Evolutionary conservation across 768 basidiomycete genomes (phyloP), one percentile per base, ranked within the genome.

Genomic region (Tremella yokohamensis): DNA sequence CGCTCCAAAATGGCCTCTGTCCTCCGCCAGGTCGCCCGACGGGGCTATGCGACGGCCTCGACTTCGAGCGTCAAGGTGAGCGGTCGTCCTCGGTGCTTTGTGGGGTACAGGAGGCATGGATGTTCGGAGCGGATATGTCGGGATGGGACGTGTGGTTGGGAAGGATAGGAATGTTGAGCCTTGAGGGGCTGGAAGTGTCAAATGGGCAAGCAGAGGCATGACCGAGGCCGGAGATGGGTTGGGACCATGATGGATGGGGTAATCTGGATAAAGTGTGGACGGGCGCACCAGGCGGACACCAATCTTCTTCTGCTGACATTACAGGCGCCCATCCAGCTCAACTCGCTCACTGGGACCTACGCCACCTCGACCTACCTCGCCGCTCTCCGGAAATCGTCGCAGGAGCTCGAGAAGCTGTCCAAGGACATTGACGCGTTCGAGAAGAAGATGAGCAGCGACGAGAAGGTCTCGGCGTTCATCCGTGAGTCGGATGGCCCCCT

Each of bases 361-460:
- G 75, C 75, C 44, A 76, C 73, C 42, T 76, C 75, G 26, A 72
- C 73, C 48, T 76, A 76, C 66, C 65, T 76, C 47, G 75, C 75
- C 44, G 75, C 75, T 39, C 84, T 91, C 70, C 80, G 84, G 64
- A 88, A 87, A 79, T 92, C 90, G 2, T 85, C 89, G 22, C 83
- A 85, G 74, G 83, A 84, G 48, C 87, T 98, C 78, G 85, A 78
- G 78, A 86, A 87, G 75, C 89, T 98, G 69, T 88, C 92, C 77
- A 73, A 84, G 49, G 96, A 98, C 75, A 84, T 98, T 64, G 79
- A 78, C 68, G 78, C 79, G 65, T 83, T 98, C 76, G 80, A 85
- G 64, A 81, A 81, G 73, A 80, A 85, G 75, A 83, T 97, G 77
- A 81, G 83, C 72, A 79, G 81, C 38, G 81, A 83, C 58, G 81